Conservation (phyloP, 2,329 filamentous ascomycete species). For the Neonectria magnoliae region DNA sequence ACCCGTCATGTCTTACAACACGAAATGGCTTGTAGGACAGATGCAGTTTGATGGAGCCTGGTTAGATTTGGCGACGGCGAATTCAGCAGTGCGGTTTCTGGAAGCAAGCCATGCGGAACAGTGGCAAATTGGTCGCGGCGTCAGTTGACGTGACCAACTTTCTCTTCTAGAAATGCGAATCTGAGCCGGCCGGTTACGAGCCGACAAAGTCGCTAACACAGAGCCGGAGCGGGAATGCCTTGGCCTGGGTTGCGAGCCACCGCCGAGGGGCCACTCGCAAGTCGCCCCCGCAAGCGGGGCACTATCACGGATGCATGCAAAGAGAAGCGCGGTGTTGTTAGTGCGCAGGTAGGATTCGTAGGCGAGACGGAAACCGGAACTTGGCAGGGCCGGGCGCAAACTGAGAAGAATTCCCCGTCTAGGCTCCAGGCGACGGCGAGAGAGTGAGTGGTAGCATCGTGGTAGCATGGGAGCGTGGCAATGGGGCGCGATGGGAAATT, state of each 20-base stretch:
- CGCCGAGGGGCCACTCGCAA: neutral
- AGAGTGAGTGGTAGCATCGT: neutral
- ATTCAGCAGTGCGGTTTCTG: neutral
- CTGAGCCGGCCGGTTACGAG: neutral
- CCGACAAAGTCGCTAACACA: neutral
- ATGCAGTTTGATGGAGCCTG: slow-evolving; percentile 5
- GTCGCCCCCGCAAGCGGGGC: neutral
- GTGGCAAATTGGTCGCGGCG: neutral
- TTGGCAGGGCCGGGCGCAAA: neutral
- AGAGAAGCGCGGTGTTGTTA: neutral
- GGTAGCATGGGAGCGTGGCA: neutral
- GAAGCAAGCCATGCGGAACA: neutral
- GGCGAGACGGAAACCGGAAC: neutral
- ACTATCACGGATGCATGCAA: neutral
- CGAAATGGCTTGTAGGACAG: neutral
- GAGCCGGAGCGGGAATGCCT: neutral
- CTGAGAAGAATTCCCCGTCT: slow-evolving; percentile 1
- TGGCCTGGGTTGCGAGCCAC: neutral
- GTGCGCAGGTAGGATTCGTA: neutral
- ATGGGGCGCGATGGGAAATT: slow-evolving; percentile 20
- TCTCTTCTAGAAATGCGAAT: neutral
- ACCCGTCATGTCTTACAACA: neutral
- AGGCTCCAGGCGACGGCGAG: neutral
- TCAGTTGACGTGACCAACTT: neutral
- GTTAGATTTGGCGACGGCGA: neutral